Evolutionary conservation across 2,329 filamentous ascomycete species (phyloP).

Genomic region (Aureobasidium uvarum): DNA sequence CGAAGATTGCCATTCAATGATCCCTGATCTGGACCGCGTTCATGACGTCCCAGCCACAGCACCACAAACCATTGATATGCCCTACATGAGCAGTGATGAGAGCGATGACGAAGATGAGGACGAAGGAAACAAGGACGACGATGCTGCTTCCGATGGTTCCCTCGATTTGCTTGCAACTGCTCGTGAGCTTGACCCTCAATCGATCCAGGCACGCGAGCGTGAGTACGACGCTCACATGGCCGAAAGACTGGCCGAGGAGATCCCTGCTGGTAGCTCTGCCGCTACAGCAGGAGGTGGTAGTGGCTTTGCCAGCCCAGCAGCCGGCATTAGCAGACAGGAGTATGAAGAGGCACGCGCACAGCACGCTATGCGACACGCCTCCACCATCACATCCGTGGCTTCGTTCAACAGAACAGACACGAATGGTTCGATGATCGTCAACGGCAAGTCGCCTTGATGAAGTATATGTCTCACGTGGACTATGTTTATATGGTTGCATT

Average conservation of each 20-base stretch:
- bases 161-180: conserved; percentile 50
- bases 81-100: conserved; percentile 32
- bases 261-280: conserved; percentile 50
- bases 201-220: conserved; percentile 44
- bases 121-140: conserved; percentile 33
- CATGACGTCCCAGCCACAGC: conserved; percentile 34
- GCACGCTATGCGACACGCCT: neutral
- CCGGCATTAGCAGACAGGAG: conserved; percentile 10
- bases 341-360: conserved; percentile 11
- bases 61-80: conserved; percentile 37
- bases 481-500: conserved; percentile 8
- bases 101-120: conserved; percentile 31
- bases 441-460: conserved; percentile 24
- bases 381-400: conserved; percentile 3
- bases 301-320: conserved; percentile 46
- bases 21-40: conserved; percentile 30
- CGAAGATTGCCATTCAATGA: conserved; percentile 33
- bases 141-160: conserved; percentile 40
- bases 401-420: conserved; percentile 22
- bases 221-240: conserved; percentile 50
- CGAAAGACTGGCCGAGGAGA: conserved; percentile 50
- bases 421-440: conserved; percentile 26
- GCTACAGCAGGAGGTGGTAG: conserved; percentile 51
- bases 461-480: neutral
- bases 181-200: conserved; percentile 44